Evolutionary conservation across 2,329 filamentous ascomycete genomes (phyloP), one percentile per base, ranked within the genome.

Genomic region (Grosmannia serpens): DNA sequence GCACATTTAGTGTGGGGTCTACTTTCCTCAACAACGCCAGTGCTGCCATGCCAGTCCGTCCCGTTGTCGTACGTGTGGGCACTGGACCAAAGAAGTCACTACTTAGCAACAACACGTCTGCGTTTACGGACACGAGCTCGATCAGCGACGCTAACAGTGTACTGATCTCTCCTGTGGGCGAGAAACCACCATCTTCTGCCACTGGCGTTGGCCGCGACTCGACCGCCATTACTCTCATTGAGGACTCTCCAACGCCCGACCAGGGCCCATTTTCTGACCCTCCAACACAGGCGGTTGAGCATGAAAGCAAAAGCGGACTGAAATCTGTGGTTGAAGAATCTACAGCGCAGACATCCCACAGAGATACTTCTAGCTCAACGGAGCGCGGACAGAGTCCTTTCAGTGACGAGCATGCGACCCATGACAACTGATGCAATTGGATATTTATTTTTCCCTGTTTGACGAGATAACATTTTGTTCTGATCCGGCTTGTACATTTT

Each of bases 11-110:
- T 65, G 81, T 87, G 58, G 84, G 84, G 22, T 84, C 84, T 24
- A 85, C 84, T 1, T 86, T 86, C 69, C 73, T 87, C 64, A 87
- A 84, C 73, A 85, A 79, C 62, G 82, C 82, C 62, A 83, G 75
- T 65, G 74, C 81, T 2, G 81, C 80, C 17, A 80, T 76, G 27
- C 77, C 80, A 26, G 77, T 78, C 29, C 77, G 77, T 55, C 81
- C 82, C 26, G 81, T 84, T 65, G 76, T 86, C 41, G 77, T 86
- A 53, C 80, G 81, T 60, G 80, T 86, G 24, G 77, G 77, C 49
- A 79, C 72, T 59, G 73, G 72, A 13, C 67, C 73, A 44, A 82
- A 79, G 70, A 80, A 76, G 69, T 68, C 73, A 2, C 51, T 49
- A 15, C 58, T 59, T 20, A 65, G 55, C 60, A 66, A 24, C n/a